phyloP scores from a whole-genome alignment of 306 rosid species.

The Casuarina glauca region DNA sequence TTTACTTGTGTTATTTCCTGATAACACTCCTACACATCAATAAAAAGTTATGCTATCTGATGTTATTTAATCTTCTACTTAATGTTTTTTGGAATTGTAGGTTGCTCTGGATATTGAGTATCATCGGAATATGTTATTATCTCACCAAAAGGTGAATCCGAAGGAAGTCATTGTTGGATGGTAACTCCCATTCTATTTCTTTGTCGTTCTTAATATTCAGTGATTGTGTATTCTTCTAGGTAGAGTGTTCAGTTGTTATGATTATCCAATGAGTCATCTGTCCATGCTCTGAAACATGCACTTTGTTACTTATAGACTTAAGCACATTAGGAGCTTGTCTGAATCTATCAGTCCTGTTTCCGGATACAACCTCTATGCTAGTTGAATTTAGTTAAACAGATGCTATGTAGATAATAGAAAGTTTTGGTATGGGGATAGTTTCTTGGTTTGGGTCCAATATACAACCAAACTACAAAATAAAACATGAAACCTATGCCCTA shows the following conservation, averaged over 20 bases:
- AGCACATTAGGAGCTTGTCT: neutral
- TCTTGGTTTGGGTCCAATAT: neutral
- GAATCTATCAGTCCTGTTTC: neutral
- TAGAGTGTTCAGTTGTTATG: neutral
- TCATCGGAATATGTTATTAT: slow-evolving; percentile 80
- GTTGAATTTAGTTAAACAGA: neutral
- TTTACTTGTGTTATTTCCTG: no score
- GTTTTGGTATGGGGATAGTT: neutral
- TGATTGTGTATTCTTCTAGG: neutral
- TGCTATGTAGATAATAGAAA: neutral
- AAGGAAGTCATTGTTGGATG: slow-evolving; percentile 96
- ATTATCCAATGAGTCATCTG: neutral
- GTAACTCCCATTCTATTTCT: slow-evolving; percentile 36
- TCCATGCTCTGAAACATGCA: neutral
- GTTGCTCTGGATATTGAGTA: slow-evolving; percentile 96
- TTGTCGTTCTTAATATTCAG: neutral
- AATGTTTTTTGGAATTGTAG: slow-evolving; percentile 32
- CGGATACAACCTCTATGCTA: neutral
- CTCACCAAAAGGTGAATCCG: slow-evolving; percentile 94
- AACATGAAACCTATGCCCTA: neutral
- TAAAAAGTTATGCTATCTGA: neutral
- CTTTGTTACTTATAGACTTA: neutral
- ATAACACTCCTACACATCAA: neutral
- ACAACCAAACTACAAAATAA: neutral
- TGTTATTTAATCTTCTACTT: neutral